Evolutionary conservation across 1,284 basidiomycete species (phyloP).

Genomic region (Cryptococcus amylolentus): DNA sequence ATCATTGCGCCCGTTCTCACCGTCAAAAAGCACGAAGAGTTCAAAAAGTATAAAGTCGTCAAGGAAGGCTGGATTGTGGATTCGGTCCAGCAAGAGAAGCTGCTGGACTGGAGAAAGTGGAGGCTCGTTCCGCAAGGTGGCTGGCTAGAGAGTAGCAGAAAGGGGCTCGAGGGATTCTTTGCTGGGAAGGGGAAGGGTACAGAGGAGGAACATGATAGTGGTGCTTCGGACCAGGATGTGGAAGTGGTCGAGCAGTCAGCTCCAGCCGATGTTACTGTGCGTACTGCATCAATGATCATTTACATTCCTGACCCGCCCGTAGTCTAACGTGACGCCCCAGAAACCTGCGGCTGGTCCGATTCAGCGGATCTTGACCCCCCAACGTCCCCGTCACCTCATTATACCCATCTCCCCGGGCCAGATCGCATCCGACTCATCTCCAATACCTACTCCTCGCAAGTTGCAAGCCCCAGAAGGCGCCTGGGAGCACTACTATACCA

Average conservation of each 20-base stretch:
- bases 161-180: constrained; percentile 38
- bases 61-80: constrained; percentile 81
- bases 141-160: constrained; percentile 30
- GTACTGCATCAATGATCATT: neutral
- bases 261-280: neutral
- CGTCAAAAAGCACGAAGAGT: constrained; percentile 80
- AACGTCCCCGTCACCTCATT: constrained; percentile 1
- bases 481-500: constrained; percentile 54
- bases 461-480: constrained; percentile 25
- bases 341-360: neutral
- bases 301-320: neutral
- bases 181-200: constrained; percentile 2
- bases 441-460: constrained; percentile 48
- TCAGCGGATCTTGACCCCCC: constrained; percentile 6
- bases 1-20: constrained; percentile 88
- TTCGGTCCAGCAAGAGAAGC: constrained; percentile 61
- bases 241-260: neutral
- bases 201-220: neutral
- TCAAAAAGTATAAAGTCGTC: constrained; percentile 82
- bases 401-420: constrained; percentile 26
- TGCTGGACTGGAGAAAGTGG: constrained; percentile 52
- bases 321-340: neutral
- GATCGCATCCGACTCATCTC: constrained; percentile 8
- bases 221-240: neutral
- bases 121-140: constrained; percentile 36